Evolutionary conservation across 2,329 filamentous ascomycete genomes (phyloP), one percentile per base, ranked within the genome.

Genomic region (Ceratocystis huliohia): DNA sequence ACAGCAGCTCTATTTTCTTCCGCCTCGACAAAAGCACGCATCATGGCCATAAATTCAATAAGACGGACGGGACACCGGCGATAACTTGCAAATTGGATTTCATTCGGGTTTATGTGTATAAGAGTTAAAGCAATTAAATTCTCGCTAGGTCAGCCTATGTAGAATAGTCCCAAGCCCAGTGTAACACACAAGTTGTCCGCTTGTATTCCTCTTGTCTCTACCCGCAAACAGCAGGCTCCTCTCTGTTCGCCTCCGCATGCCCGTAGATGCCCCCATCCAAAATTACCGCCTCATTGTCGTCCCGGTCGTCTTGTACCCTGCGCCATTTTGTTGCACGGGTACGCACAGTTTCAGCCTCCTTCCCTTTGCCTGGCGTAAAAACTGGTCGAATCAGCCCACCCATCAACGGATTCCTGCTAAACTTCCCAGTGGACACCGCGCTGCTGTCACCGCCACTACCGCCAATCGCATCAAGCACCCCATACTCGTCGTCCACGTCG

Each of bases 331-430:
- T 50, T 33, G 62, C 62, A 56, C 78, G 78, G 65, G 77, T 75
- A 7, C 78, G 68, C 4, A 46, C 70, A 13, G 70, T 70, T 59
- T 75, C 75, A 0, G 69, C 69, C 5, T 78, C 82, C 71, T 85
- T 83, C 3, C 78, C 81, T 70, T 82, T 82, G 8, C 75, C 75
- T 81, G 17, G 75, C 74, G 66, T 63, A 28, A 66, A 84, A 4
- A 85, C 81, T 0, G 88, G 88, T 70, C 83, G 80, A 69, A 91
- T 87, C 69, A 90, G 72, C 0, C 81, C 80, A 1, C 83, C 82
- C 13, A 89, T 75, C 37, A 90, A 74, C 1, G 88, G 88, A 69
- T 91, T 91, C 66, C 78, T 80, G 70, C 85, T 87, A 71, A 88
- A 90, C 1, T 82, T 83, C 1, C 85, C 85, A 4, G 80, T 78